Evolutionary conservation across 768 basidiomycete species (phyloP), one percentile per base, ranked within the genome.

Genomic region (Hygrophoropsis aurantiaca): DNA sequence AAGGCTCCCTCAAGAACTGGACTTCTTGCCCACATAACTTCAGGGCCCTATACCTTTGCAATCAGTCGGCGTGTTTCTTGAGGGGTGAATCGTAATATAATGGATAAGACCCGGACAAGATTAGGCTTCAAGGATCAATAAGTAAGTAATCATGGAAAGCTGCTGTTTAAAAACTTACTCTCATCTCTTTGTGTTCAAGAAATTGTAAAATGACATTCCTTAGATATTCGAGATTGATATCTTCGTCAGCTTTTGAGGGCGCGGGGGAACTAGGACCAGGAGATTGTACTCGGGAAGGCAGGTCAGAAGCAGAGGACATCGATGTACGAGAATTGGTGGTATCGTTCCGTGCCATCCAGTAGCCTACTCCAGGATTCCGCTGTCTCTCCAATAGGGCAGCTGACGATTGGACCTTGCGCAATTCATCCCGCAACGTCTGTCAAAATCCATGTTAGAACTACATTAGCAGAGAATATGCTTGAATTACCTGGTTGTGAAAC

Each of bases 101-200:
- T 93, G 1, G 93, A 93, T 35, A 98, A 64, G 2, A 99, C 94
- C 45, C 87, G 80, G 21, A 98, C 83, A 25, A 99, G 82, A 57
- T 93, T 90, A 0, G 93, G 90, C 88, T 93, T 49, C 9, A 16
- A 37, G 42, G 10, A 20, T 58, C 11, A 49, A 50, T 47, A 46
- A 54, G 11, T 18, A 33, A 27, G 18, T 7, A 40, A 25, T 7
- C 11, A 35, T 4, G n/a, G n/a, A 32, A 23, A 30, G 13, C 13
- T 13, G 43, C 11, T 27, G 21, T 15, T 19, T 8, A 35, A 20
- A 4, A 33, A 72, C 90, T 63, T 60, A 94, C 94, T 70, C 97
- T 79, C 94, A 97, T 97, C 66, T 98, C 94, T 64, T 95, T 94
- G 70, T 97, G 90, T 63, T 99, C 97, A 41, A 99, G 74, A 72